These are phyloP conservation scores for Suhomyces choctaworum DNA, from an alignment of 1,139 yeast species.

Conservation along the genomic window DNA sequence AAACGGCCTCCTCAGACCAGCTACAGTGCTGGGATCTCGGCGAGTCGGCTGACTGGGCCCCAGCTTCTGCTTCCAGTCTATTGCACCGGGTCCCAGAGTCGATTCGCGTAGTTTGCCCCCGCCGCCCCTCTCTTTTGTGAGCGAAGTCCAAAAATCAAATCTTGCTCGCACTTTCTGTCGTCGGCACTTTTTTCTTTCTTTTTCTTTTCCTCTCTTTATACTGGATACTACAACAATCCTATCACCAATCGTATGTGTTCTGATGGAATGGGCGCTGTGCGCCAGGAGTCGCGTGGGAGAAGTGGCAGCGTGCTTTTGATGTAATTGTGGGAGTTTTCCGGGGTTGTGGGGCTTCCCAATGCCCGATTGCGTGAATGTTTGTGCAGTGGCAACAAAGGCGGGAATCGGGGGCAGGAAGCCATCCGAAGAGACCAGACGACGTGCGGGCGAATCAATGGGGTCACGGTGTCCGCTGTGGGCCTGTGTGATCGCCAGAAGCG, in stretches of 20 bases:
- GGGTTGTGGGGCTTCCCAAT: not conserved
- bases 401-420: not conserved
- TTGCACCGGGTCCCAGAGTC: too few species aligned
- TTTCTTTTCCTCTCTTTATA: conserved; percentile 9
- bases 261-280: not conserved
- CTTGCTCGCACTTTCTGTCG: conserved; percentile 12
- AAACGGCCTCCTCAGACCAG: too few species aligned
- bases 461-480: too few species aligned
- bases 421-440: not conserved
- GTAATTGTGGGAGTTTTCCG: not conserved
- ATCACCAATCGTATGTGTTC: conserved; percentile 13
- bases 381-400: not conserved
- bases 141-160: conserved; percentile 11
- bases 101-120: too few species aligned
- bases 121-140: conserved; percentile 13
- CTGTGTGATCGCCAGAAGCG: too few species aligned
- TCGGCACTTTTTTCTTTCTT: conserved; percentile 14
- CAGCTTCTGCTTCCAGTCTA: too few species aligned
- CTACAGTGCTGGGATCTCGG: too few species aligned
- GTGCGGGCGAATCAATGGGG: too few species aligned
- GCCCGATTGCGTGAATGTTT: not conserved
- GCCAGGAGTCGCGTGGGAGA: not conserved
- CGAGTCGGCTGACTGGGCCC: too few species aligned
- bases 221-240: conserved; percentile 11
- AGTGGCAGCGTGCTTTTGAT: not conserved